A percentile compares a stretch with the other conserved stretches of the same genome.
Evolutionary conservation across 306 rosid species (phyloP).

Genomic region (Rosa persica): DNA sequence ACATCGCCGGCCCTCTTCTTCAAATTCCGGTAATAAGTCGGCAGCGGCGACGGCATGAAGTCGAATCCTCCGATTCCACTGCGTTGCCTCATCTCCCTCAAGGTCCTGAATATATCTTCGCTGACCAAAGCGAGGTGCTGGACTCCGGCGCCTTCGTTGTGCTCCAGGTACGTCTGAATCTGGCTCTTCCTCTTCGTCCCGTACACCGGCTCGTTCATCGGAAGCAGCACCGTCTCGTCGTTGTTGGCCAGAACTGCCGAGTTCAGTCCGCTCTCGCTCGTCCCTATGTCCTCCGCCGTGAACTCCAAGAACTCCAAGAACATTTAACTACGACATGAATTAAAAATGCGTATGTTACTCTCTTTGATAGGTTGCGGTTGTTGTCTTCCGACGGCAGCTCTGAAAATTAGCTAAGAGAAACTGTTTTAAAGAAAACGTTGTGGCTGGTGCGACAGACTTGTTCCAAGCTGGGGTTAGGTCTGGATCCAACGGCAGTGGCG

Average conservation of each 20-base stretch:
- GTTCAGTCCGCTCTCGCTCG: constrained; percentile 87
- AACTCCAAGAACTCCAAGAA: constrained; percentile 95
- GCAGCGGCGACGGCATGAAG: constrained; percentile 93
- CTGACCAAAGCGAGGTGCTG: constrained; percentile 76
- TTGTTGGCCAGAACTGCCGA: constrained; percentile 73
- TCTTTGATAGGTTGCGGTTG: too few species aligned
- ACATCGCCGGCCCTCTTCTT: constrained; percentile 72
- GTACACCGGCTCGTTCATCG: constrained; percentile 82
- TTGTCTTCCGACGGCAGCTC: too few species aligned
- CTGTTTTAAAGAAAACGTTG: too few species aligned
- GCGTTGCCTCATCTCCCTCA: constrained; percentile 81
- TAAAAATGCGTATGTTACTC: too few species aligned
- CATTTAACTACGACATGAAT: too few species aligned
- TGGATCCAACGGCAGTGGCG: too few species aligned
- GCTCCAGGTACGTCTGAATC: constrained; percentile 88
- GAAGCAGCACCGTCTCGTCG: constrained; percentile 69
- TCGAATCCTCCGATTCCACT: constrained; percentile 75
- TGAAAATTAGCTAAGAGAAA: too few species aligned
- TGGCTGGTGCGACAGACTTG: too few species aligned
- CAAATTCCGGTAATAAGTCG: constrained; percentile 68
- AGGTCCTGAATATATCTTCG: constrained; percentile 62
- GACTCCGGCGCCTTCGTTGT: constrained; percentile 85
- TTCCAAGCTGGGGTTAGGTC: too few species aligned
- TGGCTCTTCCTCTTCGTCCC: constrained; percentile 94
- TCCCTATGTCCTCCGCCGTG: constrained; percentile 89